Percentiles rank a stretch among this genome's conserved stretches.
Conservation (phyloP, 495 filamentous ascomycete genomes). For the Pyrenula massariospora region DNA sequence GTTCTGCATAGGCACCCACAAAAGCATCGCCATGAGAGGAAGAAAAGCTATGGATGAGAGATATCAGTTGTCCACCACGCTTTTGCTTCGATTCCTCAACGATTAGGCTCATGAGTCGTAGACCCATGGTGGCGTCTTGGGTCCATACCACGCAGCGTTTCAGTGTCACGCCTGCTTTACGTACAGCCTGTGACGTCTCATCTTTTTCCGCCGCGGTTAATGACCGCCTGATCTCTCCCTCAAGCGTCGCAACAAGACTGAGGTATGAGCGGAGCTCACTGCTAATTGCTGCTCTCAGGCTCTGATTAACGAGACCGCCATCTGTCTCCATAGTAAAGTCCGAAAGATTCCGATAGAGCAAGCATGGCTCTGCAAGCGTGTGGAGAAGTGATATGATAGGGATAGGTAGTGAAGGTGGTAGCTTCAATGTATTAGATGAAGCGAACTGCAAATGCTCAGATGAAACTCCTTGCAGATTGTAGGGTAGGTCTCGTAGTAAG, state of each 20-base stretch:
- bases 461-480: conserved; percentile 86
- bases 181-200: conserved; percentile 48
- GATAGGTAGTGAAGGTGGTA: conserved; percentile 68
- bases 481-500: conserved; percentile 85
- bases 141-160: conserved; percentile 97
- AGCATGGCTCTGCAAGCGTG: conserved; percentile 81
- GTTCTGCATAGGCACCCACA: conserved; percentile 87
- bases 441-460: conserved; percentile 72
- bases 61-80: conserved; percentile 89
- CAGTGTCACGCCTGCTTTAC: conserved; percentile 86
- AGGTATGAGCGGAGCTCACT: conserved; percentile 83
- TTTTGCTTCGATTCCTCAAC: conserved; percentile 77
- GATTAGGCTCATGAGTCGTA: conserved; percentile 88
- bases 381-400: conserved; percentile 83
- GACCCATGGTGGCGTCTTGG: conserved; percentile 88
- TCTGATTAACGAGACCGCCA: conserved; percentile 76
- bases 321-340: conserved; percentile 65
- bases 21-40: conserved; percentile 92
- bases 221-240: conserved; percentile 84
- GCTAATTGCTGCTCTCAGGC: conserved; percentile 78
- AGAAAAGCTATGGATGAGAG: conserved; percentile 85
- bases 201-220: conserved; percentile 53
- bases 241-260: conserved; percentile 82
- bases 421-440: conserved; percentile 47
- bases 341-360: conserved; percentile 72